Conservation (phyloP, 768 basidiomycete species). For the Trametes cubensis region DNA sequence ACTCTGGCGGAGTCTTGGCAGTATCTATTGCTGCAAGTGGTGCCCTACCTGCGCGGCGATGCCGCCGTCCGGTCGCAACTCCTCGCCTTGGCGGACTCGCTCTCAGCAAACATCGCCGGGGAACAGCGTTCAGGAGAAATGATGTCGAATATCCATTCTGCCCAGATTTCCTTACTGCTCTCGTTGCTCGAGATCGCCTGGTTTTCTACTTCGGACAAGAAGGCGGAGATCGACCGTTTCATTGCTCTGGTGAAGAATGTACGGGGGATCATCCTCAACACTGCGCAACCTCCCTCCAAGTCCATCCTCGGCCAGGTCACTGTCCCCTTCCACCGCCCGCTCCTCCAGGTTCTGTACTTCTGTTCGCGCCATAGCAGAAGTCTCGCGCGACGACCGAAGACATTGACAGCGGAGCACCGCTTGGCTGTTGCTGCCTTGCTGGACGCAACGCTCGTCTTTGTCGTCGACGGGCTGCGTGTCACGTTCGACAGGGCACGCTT, state of each 20-base stretch:
- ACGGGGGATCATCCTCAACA: constrained; percentile 68
- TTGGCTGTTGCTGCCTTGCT: constrained; percentile 60
- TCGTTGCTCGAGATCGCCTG: constrained; percentile 80
- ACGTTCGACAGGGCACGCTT: constrained; percentile 67
- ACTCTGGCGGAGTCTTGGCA: constrained; percentile 80
- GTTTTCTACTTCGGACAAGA: constrained; percentile 62
- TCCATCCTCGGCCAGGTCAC: constrained; percentile 70
- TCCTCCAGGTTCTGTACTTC: constrained; percentile 83
- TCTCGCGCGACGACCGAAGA: constrained; percentile 50
- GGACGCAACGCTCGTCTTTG: constrained; percentile 62
- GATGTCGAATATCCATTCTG: constrained; percentile 80
- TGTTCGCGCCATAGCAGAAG: constrained; percentile 65
- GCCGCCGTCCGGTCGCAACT: constrained; percentile 55
- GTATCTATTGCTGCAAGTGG: constrained; percentile 61
- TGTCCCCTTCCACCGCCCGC: constrained; percentile 74
- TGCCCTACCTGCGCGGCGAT: constrained; percentile 67
- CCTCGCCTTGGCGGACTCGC: constrained; percentile 58
- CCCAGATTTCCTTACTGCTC: constrained; percentile 72
- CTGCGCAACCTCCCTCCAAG: constrained; percentile 69
- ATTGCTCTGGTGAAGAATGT: constrained; percentile 62
- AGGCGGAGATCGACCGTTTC: constrained; percentile 59
- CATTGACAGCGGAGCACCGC: constrained; percentile 61
- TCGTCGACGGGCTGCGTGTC: constrained; percentile 66
- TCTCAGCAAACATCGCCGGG: constrained; percentile 65
- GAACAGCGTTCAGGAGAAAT: constrained; percentile 81